These are phyloP conservation scores for Alternaria viburni DNA, from an alignment of 2,329 filamentous ascomycete genomes.

Conservation along the genomic window DNA sequence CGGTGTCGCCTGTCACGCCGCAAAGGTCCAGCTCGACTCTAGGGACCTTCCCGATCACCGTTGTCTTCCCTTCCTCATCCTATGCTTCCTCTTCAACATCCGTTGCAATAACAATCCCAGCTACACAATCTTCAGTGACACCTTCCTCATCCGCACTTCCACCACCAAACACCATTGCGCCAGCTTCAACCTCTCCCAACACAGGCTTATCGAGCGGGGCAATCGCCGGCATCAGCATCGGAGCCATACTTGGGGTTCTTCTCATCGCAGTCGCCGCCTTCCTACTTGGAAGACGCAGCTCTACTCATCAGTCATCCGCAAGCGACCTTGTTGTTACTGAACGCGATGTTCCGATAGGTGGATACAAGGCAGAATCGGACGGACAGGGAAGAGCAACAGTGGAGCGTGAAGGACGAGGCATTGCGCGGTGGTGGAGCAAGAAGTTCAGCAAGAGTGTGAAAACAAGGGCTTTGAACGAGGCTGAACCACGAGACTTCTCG, in stretches of 20 bases:
- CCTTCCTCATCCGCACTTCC: background rate
- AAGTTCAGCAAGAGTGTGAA: background rate
- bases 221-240: background rate
- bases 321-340: background rate
- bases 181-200: background rate
- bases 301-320: background rate
- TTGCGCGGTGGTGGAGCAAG: background rate
- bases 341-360: background rate
- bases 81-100: background rate
- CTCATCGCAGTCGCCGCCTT: background rate
- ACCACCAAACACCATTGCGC: background rate
- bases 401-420: background rate
- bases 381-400: background rate
- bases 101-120: background rate
- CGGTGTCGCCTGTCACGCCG: background rate
- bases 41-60: background rate
- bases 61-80: background rate
- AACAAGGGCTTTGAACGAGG: background rate
- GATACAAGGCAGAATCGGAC: background rate
- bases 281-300: background rate
- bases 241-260: background rate
- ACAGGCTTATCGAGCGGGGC: background rate
- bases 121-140: background rate
- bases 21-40: background rate
- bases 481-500: background rate